Percentiles rank a stretch among this genome's conserved stretches.
These are phyloP conservation scores for Mortierella sp. DNA, from an alignment of 371 early-diverging fungal genomes.

Conservation along the genomic window DNA sequence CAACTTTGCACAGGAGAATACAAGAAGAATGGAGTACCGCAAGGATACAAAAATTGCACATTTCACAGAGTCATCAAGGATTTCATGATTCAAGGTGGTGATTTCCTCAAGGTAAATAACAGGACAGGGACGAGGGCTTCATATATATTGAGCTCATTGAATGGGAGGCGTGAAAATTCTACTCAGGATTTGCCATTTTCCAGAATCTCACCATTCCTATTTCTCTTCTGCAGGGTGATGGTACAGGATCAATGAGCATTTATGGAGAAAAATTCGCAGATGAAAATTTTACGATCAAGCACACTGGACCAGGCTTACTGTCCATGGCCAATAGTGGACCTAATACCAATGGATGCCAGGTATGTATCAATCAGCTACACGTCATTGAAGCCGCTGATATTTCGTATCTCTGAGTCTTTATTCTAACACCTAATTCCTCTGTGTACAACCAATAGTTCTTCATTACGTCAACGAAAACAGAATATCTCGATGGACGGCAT, in stretches of 20 bases:
- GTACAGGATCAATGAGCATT: conserved; percentile 97
- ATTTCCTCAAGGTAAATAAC: conserved; percentile 81
- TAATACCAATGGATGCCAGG: conserved; percentile 95
- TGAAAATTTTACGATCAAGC: conserved; percentile 97
- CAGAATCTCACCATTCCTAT: background rate
- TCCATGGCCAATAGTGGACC: conserved; percentile 99
- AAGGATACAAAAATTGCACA: conserved; percentile 90
- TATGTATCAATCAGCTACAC: conserved; percentile 17
- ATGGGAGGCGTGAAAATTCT: background rate
- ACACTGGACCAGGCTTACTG: conserved; percentile 90
- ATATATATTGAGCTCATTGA: background rate
- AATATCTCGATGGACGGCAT: conserved; percentile 95
- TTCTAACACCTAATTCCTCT: no score
- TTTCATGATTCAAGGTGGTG: conserved; percentile 99
- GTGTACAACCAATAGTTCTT: conserved; percentile 79
- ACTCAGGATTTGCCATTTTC: background rate
- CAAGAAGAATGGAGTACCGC: conserved; percentile 82
- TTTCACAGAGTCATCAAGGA: conserved; percentile 97
- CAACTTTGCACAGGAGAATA: conserved; percentile 95
- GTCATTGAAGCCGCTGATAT: no score
- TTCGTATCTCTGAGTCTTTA: no score
- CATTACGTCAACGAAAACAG: conserved; percentile 91
- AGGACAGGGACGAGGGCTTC: background rate
- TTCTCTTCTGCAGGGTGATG: conserved; percentile 82
- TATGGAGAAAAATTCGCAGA: conserved; percentile 97